phyloP scores from a whole-genome alignment of 176 grass and related monocot species.

The Aegilops umbellulata region DNA sequence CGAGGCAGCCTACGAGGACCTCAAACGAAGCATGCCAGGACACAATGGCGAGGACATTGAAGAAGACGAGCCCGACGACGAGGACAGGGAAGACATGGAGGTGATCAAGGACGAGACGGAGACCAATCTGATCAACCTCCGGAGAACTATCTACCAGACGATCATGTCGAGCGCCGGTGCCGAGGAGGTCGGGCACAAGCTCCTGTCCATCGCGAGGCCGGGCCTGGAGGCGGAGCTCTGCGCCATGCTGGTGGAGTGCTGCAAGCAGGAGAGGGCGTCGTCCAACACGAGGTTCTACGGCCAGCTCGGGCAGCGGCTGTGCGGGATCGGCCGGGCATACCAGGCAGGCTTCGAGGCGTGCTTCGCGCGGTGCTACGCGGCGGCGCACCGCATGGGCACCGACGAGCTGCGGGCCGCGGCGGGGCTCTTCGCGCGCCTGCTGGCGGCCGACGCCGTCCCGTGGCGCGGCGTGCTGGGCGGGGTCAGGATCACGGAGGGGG shows the following conservation, averaged over 20 bases:
- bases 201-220: constrained; percentile 32
- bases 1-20: not conserved
- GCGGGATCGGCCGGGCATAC: not conserved
- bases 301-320: constrained; percentile 48
- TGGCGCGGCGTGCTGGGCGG: not conserved
- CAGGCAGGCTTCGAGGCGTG: not conserved
- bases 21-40: not conserved
- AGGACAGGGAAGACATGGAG: not conserved
- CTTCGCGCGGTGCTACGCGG: not conserved
- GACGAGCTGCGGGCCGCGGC: not conserved
- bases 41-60: no score
- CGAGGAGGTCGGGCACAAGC: constrained; percentile 49
- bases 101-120: constrained; percentile 31
- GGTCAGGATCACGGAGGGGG: not conserved
- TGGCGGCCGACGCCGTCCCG: not conserved
- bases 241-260: constrained; percentile 62
- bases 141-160: constrained; percentile 47
- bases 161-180: constrained; percentile 45
- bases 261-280: constrained; percentile 52
- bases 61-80: not conserved
- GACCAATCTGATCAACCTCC: constrained; percentile 41
- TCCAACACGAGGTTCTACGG: constrained; percentile 39
- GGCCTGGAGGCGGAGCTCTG: constrained; percentile 64
- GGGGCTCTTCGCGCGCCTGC: not conserved
- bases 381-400: constrained; percentile 5